phyloP scores from a whole-genome alignment of 106 monocot genomes.

The Dendrobium huoshanense region DNA sequence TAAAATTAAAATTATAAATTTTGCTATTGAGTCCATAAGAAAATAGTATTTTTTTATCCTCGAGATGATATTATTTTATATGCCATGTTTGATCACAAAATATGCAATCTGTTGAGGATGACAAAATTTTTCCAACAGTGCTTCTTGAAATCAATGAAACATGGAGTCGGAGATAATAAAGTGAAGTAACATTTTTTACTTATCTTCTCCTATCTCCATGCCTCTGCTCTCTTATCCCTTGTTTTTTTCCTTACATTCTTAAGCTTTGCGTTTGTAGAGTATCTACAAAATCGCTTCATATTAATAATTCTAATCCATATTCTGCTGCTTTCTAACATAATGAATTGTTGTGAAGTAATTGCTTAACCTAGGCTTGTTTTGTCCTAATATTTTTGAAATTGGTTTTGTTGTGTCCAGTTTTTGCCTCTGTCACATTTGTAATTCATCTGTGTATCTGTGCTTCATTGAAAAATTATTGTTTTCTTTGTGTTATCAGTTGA shows the following conservation, averaged over 20 bases:
- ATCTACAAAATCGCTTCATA: not conserved
- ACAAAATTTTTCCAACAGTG: too few species aligned
- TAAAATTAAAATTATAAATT: too few species aligned
- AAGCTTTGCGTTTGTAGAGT: not conserved
- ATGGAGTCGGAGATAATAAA: not conserved
- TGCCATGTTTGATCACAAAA: too few species aligned
- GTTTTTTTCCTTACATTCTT: not conserved
- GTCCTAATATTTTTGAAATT: not conserved
- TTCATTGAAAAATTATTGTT: not conserved
- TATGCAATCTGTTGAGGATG: too few species aligned
- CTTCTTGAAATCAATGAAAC: not conserved
- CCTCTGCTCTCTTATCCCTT: not conserved
- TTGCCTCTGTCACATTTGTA: not conserved
- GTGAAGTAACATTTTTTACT: not conserved
- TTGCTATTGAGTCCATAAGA: too few species aligned
- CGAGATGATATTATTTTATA: too few species aligned
- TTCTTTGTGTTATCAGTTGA: not conserved
- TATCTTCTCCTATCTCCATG: not conserved
- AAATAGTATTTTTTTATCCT: too few species aligned
- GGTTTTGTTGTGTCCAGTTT: not conserved
- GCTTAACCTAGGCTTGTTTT: not conserved
- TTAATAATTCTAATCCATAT: not conserved
- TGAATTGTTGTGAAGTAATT: not conserved
- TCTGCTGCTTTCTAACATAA: not conserved
- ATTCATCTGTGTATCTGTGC: not conserved